Percentiles rank a stretch among this genome's conserved stretches.
These are phyloP conservation scores for Solanum pennellii DNA, from an alignment of 257 asterid species.

Conservation along the genomic window DNA sequence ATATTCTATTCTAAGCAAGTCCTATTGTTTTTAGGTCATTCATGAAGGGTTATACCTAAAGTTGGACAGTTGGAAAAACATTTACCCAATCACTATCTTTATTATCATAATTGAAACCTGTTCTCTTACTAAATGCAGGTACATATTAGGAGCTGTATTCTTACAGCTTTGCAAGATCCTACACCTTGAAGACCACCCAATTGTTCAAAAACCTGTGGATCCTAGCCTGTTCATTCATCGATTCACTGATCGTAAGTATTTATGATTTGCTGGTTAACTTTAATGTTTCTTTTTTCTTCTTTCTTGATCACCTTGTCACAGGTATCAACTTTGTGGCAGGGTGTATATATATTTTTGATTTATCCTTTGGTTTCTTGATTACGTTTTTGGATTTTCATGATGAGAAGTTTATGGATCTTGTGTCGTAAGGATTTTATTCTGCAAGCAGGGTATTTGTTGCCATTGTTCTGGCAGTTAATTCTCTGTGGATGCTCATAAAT, in stretches of 20 bases:
- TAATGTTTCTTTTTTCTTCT: not conserved
- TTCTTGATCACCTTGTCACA: not conserved
- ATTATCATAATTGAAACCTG: not conserved
- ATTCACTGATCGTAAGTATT: constrained; percentile 55
- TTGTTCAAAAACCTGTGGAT: constrained; percentile 74
- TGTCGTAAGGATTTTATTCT: not conserved
- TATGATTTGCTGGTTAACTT: not conserved
- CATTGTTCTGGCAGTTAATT: not conserved
- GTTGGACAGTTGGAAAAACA: not conserved
- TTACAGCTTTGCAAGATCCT: constrained; percentile 74
- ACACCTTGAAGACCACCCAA: constrained; percentile 59
- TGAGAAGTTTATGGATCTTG: not conserved
- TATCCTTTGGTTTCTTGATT: not conserved
- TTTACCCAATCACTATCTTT: not conserved
- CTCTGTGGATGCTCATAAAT: not conserved
- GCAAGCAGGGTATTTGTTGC: not conserved
- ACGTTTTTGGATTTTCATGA: not conserved
- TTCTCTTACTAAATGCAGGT: constrained; percentile 27
- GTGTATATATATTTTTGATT: not conserved
- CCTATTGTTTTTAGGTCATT: not conserved
- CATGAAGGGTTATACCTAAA: not conserved
- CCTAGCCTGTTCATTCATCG: constrained; percentile 91
- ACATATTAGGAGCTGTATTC: constrained; percentile 82
- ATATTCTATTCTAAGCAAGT: not conserved
- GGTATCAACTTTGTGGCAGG: not conserved